Conservation (phyloP, 2,329 filamentous ascomycete genomes). For the Anisogramma anomala region DNA sequence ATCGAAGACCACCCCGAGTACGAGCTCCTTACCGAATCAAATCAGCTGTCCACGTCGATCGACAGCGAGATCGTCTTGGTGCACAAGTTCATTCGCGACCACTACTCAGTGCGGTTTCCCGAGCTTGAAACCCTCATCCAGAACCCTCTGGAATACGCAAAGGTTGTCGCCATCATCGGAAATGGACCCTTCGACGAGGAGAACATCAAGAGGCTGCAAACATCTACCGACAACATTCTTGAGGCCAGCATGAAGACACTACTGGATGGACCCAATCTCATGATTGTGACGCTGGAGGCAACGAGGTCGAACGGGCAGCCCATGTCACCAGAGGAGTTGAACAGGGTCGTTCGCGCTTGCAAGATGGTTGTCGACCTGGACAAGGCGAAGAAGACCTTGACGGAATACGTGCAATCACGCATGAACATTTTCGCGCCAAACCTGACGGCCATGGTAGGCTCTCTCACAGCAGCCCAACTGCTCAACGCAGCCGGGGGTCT, state of each 20-base stretch:
- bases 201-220: constrained; percentile 69
- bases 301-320: constrained; percentile 76
- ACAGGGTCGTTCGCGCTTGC: constrained; percentile 64
- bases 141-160: constrained; percentile 88
- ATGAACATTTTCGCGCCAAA: constrained; percentile 97
- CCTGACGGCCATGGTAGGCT: constrained; percentile 78
- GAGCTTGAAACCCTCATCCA: constrained; percentile 84
- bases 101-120: constrained; percentile 88
- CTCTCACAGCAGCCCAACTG: constrained; percentile 88
- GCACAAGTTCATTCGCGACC: constrained; percentile 92
- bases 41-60: constrained; percentile 81
- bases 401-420: constrained; percentile 89
- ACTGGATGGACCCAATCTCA: constrained; percentile 77
- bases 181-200: constrained; percentile 78
- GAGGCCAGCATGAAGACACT: constrained; percentile 66
- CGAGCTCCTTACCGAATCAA: constrained; percentile 75
- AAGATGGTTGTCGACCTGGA: constrained; percentile 83
- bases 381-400: constrained; percentile 73
- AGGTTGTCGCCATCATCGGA: constrained; percentile 83
- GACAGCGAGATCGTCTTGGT: constrained; percentile 86
- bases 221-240: constrained; percentile 66
- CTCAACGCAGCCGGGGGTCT: constrained; percentile 88
- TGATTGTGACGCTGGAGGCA: constrained; percentile 92
- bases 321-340: constrained; percentile 63
- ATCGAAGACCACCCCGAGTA: constrained; percentile 91